Evolutionary conservation across 192 early-diverging fungal species (phyloP), one percentile per base, ranked within the genome.

Genomic region (Dissophora globulifera): DNA sequence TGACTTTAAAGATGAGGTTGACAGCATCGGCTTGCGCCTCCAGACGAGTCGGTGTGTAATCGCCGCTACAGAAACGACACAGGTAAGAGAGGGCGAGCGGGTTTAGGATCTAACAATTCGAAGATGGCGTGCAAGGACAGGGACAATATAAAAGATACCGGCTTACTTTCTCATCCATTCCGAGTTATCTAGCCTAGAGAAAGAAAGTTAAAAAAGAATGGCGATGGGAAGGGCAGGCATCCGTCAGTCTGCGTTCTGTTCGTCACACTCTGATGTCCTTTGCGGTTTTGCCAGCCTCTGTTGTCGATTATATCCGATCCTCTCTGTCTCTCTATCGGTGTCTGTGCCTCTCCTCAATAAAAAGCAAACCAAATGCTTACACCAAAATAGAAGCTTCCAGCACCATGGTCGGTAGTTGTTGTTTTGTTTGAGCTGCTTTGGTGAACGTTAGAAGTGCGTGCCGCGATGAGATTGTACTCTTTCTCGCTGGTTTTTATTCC

Each of bases 21-120:
- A 94, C 94, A 1, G 95, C 90, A 78, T 99, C 97, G 45, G 88
- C 90, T 81, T 99, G 97, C 50, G 96, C 96, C 71, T 94, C 92
- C 69, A 94, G 82, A 62, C 97, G 89, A 30, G 91, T 93, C 19
- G 97, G 97, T 55, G 93, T 95, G 80, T 95, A 98, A 78, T 99
- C 97, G 58, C 96, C 97, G 71, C 98, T 98, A 72, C 50, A 19
- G 40, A 31, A 26, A 35, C 43, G 11, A 32, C 20, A 17, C 20
- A 43, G 4, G 35, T 23, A 7, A 45, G 19, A 45, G 12, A n/a
- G 9, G n/a, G n/a, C n/a, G n/a, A n/a, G n/a, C n/a, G n/a, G n/a
- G n/a, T n/a, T n/a, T n/a, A n/a, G n/a, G n/a, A n/a, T n/a, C n/a
- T n/a, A n/a, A n/a, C n/a, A n/a, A n/a, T n/a, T n/a, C n/a, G n/a